phyloP scores from a whole-genome alignment of 2,329 filamentous ascomycete genomes.

The Chrysoporthe austroafricana region DNA sequence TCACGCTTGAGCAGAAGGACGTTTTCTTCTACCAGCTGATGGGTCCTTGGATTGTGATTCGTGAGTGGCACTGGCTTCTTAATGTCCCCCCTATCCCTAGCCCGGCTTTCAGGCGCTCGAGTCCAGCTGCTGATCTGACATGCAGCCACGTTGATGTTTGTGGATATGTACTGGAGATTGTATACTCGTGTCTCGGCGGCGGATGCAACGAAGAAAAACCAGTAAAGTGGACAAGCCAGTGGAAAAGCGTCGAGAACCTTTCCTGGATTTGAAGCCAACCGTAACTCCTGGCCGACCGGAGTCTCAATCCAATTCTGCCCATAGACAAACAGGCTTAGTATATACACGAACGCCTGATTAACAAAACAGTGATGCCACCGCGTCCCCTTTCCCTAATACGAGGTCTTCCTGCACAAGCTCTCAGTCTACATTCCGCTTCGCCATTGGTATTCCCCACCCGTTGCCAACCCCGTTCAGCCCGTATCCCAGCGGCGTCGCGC shows the following conservation, averaged over 20 bases:
- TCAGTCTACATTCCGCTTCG: constrained; percentile 46
- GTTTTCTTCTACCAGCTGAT: constrained; percentile 54
- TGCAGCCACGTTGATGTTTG: constrained; percentile 53
- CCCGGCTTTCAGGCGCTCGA: not conserved
- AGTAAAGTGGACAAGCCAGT: constrained; percentile 35
- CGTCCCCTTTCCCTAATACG: constrained; percentile 43
- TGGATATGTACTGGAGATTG: constrained; percentile 60
- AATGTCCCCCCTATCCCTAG: not conserved
- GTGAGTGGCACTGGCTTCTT: constrained; percentile 45
- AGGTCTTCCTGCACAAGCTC: constrained; percentile 25
- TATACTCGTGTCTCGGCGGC: constrained; percentile 45
- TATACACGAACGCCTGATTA: constrained; percentile 22
- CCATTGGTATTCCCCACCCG: constrained; percentile 57
- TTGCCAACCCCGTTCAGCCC: constrained; percentile 58
- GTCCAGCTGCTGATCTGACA: not conserved
- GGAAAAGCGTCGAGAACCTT: not conserved
- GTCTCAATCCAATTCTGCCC: constrained; percentile 23
- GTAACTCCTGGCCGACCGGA: not conserved
- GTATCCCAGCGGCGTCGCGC: constrained; percentile 59
- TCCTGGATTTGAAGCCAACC: not conserved
- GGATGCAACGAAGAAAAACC: constrained; percentile 45
- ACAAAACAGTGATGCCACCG: constrained; percentile 18
- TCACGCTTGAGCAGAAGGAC: constrained; percentile 49
- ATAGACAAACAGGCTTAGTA: constrained; percentile 13
- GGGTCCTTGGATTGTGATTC: constrained; percentile 55